Base-by-base conservation (phyloP, 805 yeast species). In the Candida adriatica region DNA sequence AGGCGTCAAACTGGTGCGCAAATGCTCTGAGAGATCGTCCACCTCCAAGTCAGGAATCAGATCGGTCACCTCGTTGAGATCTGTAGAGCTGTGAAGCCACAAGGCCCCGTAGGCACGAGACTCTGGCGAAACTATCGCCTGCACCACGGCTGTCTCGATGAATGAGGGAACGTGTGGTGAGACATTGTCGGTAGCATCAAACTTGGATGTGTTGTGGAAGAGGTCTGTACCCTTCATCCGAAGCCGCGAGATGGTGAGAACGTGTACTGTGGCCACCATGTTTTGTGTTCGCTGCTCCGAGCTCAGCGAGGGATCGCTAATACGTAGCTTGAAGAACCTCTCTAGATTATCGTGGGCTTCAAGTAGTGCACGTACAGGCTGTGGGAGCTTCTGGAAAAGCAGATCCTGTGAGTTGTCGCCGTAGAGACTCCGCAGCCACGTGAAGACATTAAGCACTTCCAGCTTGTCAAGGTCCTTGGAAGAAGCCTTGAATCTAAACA, bases 41-140 rank as follows among this genome's bases (percentile, higher is more conserved):
- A 49, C 50, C 34, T 62, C 65, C 37, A 53, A 42, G 33, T 56
- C 45, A 15, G 66, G 64, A 39, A 52, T 45, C 27, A 62, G 49
- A 29, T 45, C 55, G 11, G 46, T 39, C 38, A 51, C 55, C 24
- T 49, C 39, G 23, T 60, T 59, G 24, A 56, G 53, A 55, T 51
- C 24, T 44, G 48, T 18, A 38, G 54, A 27, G 0, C 88, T 79
- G 35, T 65, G 59, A 4, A 70, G 56, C 97, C 96, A 90, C 7
- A 77, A 61, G 27, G 64, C 64, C 7, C 80, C 70, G 50, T 72
- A 85, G 13, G 64, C 54, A 37, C 97, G 67, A 19, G 90, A 75
- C 48, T 83, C 92, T 0, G 96, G 95, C 1, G 90, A 67, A 19
- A 84, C 62, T 13, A 88, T 69, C 2, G 87, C 85, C 43, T 81